Base-by-base conservation (phyloP, 1,284 basidiomycete genomes). In the Pseudozyma pruni region DNA sequence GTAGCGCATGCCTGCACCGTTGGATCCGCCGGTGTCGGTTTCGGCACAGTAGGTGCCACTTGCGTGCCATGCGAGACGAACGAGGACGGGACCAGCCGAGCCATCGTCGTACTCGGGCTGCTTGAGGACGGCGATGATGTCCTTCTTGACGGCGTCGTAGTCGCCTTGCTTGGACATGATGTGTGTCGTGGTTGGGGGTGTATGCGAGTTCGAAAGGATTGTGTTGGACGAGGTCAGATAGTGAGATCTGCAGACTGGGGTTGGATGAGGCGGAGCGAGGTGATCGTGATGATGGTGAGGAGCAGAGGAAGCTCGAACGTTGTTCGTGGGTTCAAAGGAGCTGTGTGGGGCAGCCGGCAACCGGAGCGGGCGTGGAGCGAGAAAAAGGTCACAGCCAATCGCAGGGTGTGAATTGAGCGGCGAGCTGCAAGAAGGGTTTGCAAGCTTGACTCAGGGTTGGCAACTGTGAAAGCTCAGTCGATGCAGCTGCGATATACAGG, bases 21-120 rank as follows among this genome's bases (percentile, higher is more conserved):
- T 86, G 34, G 84, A 85, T 37, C 86, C 86, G 22, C 86, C 86
- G 35, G 85, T 86, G 59, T 85, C 73, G 46, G 72, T 68, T 35
- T 79, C 67, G 50, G 77, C 75, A 81, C 82, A 83, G 58, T 69
- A 78, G 37, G 79, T 81, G 13, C 78, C 78, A 23, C 70, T 72
- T 17, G 77, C 69, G 69, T 82, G 80, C 80, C 80, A 82, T 32
- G 80, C 75, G 8, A 82, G 71, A 53, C 80, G 76, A 23, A 82
- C 72, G 9, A 81, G 70, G 11, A 81, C 77, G 22, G 80, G 80
- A 14, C 78, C 80, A 29, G 76, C 76, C 19, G 73, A 76, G 31
- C 79, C 80, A 34, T 79, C 80, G 47, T 82, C 80, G 69, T 81
- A 82, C 50, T 74, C 69, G 56, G 79, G 75, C 63, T 75, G 66